These are phyloP conservation scores for Hortaea werneckii DNA, from an alignment of 2,329 filamentous ascomycete species.

Conservation along the genomic window DNA sequence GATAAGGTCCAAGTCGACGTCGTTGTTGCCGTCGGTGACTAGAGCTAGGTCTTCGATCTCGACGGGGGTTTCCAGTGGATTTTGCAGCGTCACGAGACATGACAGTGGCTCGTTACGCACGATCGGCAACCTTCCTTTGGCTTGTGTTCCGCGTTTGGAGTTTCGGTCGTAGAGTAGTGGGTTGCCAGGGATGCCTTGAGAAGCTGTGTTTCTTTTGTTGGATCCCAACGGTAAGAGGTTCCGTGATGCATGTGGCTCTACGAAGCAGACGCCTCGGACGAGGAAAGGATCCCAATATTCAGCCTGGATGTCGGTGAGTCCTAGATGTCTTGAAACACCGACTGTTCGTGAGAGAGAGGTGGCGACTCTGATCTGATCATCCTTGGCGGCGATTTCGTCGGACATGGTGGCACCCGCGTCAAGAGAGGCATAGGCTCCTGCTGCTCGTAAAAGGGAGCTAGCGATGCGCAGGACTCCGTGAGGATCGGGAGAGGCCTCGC, in stretches of 20 bases:
- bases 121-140: slow-evolving; percentile 48
- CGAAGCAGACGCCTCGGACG: slow-evolving; percentile 64
- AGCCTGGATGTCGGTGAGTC: slow-evolving; percentile 58
- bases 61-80: slow-evolving; percentile 86
- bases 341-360: slow-evolving; percentile 81
- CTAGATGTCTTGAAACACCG: slow-evolving; percentile 63
- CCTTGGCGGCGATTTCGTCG: slow-evolving; percentile 30
- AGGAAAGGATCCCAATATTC: slow-evolving; percentile 98
- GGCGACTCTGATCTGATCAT: slow-evolving; percentile 77
- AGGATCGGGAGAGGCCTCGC: slow-evolving; percentile 87
- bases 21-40: slow-evolving; percentile 52
- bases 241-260: slow-evolving; percentile 27
- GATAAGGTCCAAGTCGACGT: slow-evolving; percentile 55
- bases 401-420: slow-evolving; percentile 8
- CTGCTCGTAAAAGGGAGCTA: slow-evolving; percentile 54
- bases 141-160: slow-evolving; percentile 50
- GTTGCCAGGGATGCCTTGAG: slow-evolving; percentile 36
- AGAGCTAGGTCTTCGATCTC: slow-evolving; percentile 75
- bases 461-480: slow-evolving; percentile 82
- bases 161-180: slow-evolving; percentile 97
- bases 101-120: slow-evolving; percentile 68
- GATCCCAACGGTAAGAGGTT: slow-evolving; percentile 8
- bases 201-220: neutral
- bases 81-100: slow-evolving; percentile 79
- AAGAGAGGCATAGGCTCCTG: slow-evolving; percentile 53